Base-by-base conservation (phyloP, 768 basidiomycete species). In the Agrocybe chaxingu region DNA sequence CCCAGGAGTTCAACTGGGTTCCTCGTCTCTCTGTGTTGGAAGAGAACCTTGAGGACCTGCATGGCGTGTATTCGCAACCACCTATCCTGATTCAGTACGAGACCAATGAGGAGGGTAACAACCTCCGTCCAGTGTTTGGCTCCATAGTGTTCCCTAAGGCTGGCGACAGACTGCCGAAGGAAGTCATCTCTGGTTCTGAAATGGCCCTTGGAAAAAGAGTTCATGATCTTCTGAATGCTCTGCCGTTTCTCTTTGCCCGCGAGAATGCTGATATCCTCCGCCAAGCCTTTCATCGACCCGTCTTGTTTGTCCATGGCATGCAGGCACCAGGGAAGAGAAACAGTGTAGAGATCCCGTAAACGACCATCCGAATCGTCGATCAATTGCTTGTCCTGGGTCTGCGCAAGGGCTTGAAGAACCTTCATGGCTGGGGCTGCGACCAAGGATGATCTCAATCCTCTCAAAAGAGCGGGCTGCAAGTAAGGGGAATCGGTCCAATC, bases 101-200 rank as follows among this genome's bases (percentile, higher is more conserved):
- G 76, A 8, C 92, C 88, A 8, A 96, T 76, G n/a, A 97, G 79
- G 11, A 93, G 75, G 0, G 90, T 89, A 42, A 92, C 84, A 13
- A 93, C 82, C 29, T 92, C 85, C 2, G 87, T 79, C 81, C 90
- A 90, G 57, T 84, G 73, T 45, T 89, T 79, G 3, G 73, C 73
- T 0, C 83, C 82, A 61, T 92, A 93, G 66, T 91, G 85, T 62
- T 97, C 94, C 16, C 92, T 83, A 34, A 98, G 76, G 57, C 89
- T 86, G 1, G 82, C 76, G 16, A 92, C 85, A 0, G 91, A 92
- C 62, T 97, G 92, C 4, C 92, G 84, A 51, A 96, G 78, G 70
- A 96, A 96, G 68, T 97, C 94, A 46, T 98, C 94, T 60, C 86
- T 86, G 1, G 92, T 92, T 42, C 94, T 78, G 75, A 98, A 97